Evolutionary conservation across 108 stramenopile species (phyloP).

Genomic region (Parietichytrium sp.): DNA sequence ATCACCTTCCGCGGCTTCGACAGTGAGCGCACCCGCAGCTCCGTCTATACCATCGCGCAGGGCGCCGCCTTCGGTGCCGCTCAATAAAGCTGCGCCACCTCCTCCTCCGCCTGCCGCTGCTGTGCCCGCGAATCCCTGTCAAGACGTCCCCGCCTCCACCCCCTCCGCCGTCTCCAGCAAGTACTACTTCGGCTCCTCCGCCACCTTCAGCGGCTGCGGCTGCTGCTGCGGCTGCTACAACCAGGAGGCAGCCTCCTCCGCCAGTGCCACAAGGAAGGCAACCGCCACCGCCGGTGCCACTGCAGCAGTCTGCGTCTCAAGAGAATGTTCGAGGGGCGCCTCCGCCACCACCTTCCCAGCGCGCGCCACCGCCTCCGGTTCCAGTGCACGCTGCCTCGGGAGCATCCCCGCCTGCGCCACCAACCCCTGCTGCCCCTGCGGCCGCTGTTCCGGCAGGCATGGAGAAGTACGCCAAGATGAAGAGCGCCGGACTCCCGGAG

Average conservation of each 20-base stretch:
- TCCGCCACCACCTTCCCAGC: not conserved
- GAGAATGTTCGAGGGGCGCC: no score
- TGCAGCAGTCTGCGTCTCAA: no score
- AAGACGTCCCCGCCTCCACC: not conserved
- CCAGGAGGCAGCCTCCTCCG: not conserved
- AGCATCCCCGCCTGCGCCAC: not conserved
- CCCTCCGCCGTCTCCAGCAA: not conserved
- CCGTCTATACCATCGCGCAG: no score
- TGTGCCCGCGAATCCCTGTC: not conserved
- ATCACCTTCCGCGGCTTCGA: not conserved
- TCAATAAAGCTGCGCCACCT: no score
- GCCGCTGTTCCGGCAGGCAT: not conserved
- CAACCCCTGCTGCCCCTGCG: not conserved
- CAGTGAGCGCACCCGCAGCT: not conserved
- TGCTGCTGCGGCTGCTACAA: not conserved
- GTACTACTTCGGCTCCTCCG: not conserved
- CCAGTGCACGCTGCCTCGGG: not conserved
- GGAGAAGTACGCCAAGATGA: slow-evolving; percentile 13
- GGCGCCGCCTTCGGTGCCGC: no score
- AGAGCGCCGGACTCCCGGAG: slow-evolving; percentile 12
- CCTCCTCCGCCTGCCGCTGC: not conserved
- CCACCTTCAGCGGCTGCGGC: not conserved
- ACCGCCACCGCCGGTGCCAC: no score
- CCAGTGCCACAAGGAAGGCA: no score
- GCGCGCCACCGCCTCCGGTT: not conserved